Evolutionary conservation across 1,284 basidiomycete species (phyloP), one percentile per base, ranked within the genome.

Genomic region (Acaromyces ingoldii): DNA sequence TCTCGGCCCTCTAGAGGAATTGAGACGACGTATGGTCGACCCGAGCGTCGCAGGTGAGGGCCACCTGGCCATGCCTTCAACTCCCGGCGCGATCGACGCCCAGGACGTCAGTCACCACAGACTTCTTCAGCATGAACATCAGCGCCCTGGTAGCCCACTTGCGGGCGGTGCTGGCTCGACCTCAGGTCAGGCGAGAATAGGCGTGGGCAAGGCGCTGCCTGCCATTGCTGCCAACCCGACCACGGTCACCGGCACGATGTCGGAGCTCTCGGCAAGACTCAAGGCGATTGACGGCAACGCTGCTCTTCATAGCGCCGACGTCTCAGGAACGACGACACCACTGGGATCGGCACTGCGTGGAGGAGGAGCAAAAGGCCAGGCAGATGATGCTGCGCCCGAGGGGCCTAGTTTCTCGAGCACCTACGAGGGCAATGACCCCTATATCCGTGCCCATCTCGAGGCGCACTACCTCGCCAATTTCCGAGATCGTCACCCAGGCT

Each of bases 391-490:
- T 17, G 49, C 40, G 13, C 44, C 53, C 0, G 54, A 48, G 2
- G 49, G 46, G 5, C 46, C 55, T 4, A 36, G 34, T 25, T 70
- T 67, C 45, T 51, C 56, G 0, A 62, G 55, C 39, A 72, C 70
- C 3, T 74, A 73, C 53, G 67, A 70, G 25, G 72, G 72, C 30
- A 57, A 60, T 10, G 72, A 75, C 30, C 72, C 72, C 1, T 67
- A 71, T 48, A 59, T 74, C 33, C 63, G 63, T 3, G 69, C 71
- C 4, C 72, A 75, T 44, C 63, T 75, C 22, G 63, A 67, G 31
- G 57, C 57, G 1, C 61, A 69, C 3, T 71, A 67, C 46, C 39
- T 65, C 21, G 56, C 60, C 21, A 57, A 49, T 7, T 70, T 67
- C 56, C 57, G 62, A 11, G 65, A 69, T 19, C 53, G 60, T 6